These are phyloP conservation scores for Debaryomyces psychrophilus DNA, from an alignment of 1,139 yeast species.

Conservation along the genomic window DNA sequence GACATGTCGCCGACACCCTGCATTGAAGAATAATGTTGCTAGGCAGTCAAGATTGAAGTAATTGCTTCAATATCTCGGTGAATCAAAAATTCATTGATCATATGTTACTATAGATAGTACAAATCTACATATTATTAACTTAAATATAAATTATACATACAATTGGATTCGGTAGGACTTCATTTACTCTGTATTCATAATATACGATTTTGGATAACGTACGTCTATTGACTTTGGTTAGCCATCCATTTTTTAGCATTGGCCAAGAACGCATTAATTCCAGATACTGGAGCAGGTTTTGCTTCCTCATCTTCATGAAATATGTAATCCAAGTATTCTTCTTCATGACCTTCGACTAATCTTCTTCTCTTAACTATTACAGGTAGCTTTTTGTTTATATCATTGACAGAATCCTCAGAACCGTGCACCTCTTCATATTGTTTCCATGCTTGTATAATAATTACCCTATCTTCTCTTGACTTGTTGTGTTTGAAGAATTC, in stretches of 20 bases:
- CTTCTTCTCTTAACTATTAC: constrained; percentile 52
- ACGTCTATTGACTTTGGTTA: constrained; percentile 2
- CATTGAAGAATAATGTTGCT: not conserved
- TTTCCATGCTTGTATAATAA: constrained; percentile 64
- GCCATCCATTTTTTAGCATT: constrained; percentile 66
- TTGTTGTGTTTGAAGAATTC: constrained; percentile 39
- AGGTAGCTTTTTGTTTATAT: constrained; percentile 58
- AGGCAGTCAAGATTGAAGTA: not conserved
- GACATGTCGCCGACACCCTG: not conserved
- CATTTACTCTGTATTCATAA: not conserved
- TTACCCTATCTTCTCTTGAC: constrained; percentile 50
- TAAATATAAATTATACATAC: not conserved
- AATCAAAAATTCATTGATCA: not conserved
- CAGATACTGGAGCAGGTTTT: constrained; percentile 24
- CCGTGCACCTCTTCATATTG: constrained; percentile 74
- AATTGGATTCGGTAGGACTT: not conserved
- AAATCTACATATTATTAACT: not conserved
- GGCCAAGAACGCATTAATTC: constrained; percentile 56
- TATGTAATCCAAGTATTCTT: constrained; percentile 63
- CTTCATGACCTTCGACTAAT: constrained; percentile 47
- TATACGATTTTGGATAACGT: not conserved
- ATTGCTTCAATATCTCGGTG: not conserved
- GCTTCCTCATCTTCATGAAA: constrained; percentile 64
- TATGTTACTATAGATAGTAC: constrained; percentile 1
- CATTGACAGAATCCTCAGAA: constrained; percentile 32